Evolutionary conservation across 805 yeast genomes (phyloP), one percentile per base, ranked within the genome.

Genomic region (Hanseniaspora taiwanica): DNA sequence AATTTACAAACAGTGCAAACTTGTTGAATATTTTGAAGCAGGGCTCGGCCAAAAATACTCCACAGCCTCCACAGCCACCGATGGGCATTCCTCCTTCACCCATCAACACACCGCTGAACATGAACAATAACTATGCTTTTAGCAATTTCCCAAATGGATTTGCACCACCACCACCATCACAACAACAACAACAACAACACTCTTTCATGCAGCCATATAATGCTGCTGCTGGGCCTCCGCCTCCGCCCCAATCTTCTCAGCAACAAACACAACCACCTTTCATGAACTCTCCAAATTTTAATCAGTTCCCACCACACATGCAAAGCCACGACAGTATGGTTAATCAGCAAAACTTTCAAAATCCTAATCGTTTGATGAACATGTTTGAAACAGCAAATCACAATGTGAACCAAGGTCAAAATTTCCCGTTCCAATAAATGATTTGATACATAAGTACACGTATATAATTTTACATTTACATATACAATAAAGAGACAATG

Each of bases 21-120:
- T 24, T 38, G 9, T 23, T 39, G 8, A 33, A 24, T 19, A 24
- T 39, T 10, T 32, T 39, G 17, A 36, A 36, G 29, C 18, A 12
- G 9, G 23, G 23, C 21, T 6, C 38, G 13, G 33, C 18, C 18
- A 16, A 29, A 8, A 29, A 16, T 3, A 29, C 3, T 3, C 33
- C 16, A n/a, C 33, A 29, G 8, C 19, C 16, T 29, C 18, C 18
- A 16, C 33, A 29, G 10, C 33, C 13, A 29, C 33, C 9, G 18
- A n/a, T 3, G 18, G 18, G 14, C 18, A 16, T 16, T 4, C 19
- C 18, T 4, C 33, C 8, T n/a, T 29, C 18, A 4, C 33, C 18
- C 7, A 23, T 23, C 9, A 23, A 23, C 25, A 7, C 7, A 7
- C 25, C 25, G 10, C 7, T 23, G 25, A 23, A 23, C 10, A 23